A percentile compares a stretch with the other conserved stretches of the same genome.
phyloP scores from a whole-genome alignment of 1,284 basidiomycete genomes.

The Rhodotorula sp. region DNA sequence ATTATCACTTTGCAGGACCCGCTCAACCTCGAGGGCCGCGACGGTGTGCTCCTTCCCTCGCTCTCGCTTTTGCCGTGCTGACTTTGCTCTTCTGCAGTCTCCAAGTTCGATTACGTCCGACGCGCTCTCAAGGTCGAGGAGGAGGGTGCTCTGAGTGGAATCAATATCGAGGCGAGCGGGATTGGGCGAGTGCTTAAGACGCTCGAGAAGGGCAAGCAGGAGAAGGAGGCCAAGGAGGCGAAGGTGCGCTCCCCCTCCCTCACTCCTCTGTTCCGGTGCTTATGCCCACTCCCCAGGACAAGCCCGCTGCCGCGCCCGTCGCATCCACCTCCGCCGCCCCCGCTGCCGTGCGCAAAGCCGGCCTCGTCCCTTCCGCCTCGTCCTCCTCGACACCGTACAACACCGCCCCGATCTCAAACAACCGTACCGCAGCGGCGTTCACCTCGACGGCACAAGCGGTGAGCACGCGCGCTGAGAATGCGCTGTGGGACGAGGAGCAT shows the following conservation, averaged over 20 bases:
- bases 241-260: background rate
- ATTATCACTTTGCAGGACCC: slow-evolving; percentile 69
- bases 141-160: slow-evolving; percentile 19
- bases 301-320: background rate
- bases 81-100: slow-evolving; percentile 14
- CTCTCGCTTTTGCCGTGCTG: background rate
- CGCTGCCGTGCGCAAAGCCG: background rate
- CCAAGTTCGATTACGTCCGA: slow-evolving; percentile 50
- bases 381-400: slow-evolving; percentile 65
- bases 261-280: background rate
- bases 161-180: slow-evolving; percentile 34
- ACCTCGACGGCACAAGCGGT: slow-evolving; percentile 90
- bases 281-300: background rate
- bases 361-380: slow-evolving; percentile 1
- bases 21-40: slow-evolving; percentile 47
- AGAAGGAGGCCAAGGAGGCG: slow-evolving; percentile 15
- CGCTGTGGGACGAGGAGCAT: slow-evolving; percentile 91
- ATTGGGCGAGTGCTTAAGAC: slow-evolving; percentile 35
- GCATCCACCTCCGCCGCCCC: slow-evolving; percentile 12
- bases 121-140: slow-evolving; percentile 45
- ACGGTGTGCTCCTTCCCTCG: slow-evolving; percentile 20
- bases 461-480: slow-evolving; percentile 71
- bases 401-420: slow-evolving; percentile 83
- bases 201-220: slow-evolving; percentile 25
- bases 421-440: slow-evolving; percentile 85